Base-by-base conservation (phyloP, 2,329 filamentous ascomycete genomes). In the Apiospora phragmitis region DNA sequence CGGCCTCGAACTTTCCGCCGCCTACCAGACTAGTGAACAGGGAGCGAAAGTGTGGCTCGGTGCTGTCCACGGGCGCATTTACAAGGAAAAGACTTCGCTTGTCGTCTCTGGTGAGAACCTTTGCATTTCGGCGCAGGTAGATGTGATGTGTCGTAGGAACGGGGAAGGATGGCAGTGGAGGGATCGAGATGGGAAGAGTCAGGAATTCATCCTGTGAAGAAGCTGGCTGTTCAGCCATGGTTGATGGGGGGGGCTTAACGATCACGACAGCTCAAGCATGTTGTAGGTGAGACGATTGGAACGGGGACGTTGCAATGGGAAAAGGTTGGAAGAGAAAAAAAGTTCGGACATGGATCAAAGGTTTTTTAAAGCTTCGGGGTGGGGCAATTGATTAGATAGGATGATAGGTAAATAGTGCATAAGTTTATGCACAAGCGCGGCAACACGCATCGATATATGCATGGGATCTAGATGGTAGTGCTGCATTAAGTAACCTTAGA, bases 51-150 rank as follows among this genome's bases (percentile, higher is more conserved):
- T 95, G 93, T 1, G 85, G 81, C 70, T 94, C 91, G 5, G 94
- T 97, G 71, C 94, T 91, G 79, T 98, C 95, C 73, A 92, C 86
- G 8, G 96, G 96, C 0, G 97, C 84, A 77, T 99, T 98, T 73
- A 95, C 93, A n/a, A 97, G 80, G 82, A 97, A 99, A 24, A 99
- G 87, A 72, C 93, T 94, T 75, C 95, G 91, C 21, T 89, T 84
- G 76, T 95, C 92, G 80, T 93, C 88, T 69, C 88, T 85, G 9
- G 92, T 92, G 18, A 93, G 90, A 51, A 93, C 87, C 82, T 92
- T 94, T 72, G 91, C 87, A 81, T 98, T 95, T 70, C 90, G 90
- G 74, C 94, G 93, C 70, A 98, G 83, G 83, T 97, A 97, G 77
- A 98, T 85, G 82, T 95, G 94, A 83, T 98, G 96, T 67, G 89